Conservation (phyloP, 2,329 filamentous ascomycete species). For the Claviceps citrina region DNA sequence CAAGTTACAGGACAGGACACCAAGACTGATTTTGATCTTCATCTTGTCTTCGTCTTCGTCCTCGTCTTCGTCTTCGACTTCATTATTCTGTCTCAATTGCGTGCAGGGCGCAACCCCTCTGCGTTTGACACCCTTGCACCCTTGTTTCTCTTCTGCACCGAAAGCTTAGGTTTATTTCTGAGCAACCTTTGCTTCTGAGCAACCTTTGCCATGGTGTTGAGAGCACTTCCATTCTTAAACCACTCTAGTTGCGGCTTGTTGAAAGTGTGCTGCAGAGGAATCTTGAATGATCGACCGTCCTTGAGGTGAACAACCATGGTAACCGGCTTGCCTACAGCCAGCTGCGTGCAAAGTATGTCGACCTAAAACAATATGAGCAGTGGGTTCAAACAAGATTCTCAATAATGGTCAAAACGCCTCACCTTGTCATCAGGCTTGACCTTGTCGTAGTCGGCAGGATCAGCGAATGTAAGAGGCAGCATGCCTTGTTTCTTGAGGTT, state of each 20-base stretch:
- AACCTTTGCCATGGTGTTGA: slow-evolving; percentile 94
- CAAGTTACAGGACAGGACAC: background rate
- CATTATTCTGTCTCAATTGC: background rate
- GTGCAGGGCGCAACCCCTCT: background rate
- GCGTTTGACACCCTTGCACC: too few species aligned
- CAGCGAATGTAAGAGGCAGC: slow-evolving; percentile 89
- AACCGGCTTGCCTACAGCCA: slow-evolving; percentile 84
- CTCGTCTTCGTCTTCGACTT: too few species aligned
- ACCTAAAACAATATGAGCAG: slow-evolving; percentile 27
- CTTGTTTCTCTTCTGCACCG: background rate
- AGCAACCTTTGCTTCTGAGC: too few species aligned
- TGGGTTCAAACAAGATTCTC: background rate
- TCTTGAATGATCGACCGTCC: slow-evolving; percentile 64
- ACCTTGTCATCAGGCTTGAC: slow-evolving; percentile 81
- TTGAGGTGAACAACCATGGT: slow-evolving; percentile 86
- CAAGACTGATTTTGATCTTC: background rate
- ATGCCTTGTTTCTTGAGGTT: slow-evolving; percentile 99
- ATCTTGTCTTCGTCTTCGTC: too few species aligned
- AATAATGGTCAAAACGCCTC: slow-evolving; percentile 10
- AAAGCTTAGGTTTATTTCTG: slow-evolving; percentile 14
- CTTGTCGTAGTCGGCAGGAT: slow-evolving; percentile 96
- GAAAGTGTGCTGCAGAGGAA: slow-evolving; percentile 87
- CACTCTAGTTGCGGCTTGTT: slow-evolving; percentile 96
- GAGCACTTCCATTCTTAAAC: slow-evolving; percentile 95
- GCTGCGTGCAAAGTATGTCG: slow-evolving; percentile 74